These are phyloP conservation scores for Escovopsis sp. DNA, from an alignment of 2,329 filamentous ascomycete species.

Conservation along the genomic window DNA sequence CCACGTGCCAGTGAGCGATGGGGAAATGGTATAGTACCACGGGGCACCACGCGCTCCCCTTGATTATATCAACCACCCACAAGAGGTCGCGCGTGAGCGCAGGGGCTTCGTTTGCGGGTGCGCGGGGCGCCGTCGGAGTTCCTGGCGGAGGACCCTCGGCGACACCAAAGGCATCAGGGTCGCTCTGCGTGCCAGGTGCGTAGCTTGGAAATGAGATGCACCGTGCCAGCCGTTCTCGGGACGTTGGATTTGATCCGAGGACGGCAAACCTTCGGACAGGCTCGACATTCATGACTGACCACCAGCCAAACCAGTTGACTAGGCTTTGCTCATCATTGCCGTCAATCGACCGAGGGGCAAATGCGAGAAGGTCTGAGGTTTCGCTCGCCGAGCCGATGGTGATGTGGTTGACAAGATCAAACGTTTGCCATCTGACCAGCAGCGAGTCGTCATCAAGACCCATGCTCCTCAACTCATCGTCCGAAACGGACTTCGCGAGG, in stretches of 20 bases:
- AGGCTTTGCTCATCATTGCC: conserved; percentile 47
- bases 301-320: conserved; percentile 48
- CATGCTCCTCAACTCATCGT: not conserved
- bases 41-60: conserved; percentile 6
- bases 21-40: conserved; percentile 22
- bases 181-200: conserved; percentile 16
- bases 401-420: conserved; percentile 9
- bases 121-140: too few species aligned
- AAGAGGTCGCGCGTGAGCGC: not conserved
- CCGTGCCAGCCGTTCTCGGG: conserved; percentile 10
- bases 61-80: not conserved
- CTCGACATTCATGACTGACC: conserved; percentile 35
- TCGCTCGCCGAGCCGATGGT: conserved; percentile 6
- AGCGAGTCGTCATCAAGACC: conserved; percentile 5
- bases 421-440: conserved; percentile 12
- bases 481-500: not conserved
- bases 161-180: conserved; percentile 20
- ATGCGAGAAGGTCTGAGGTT: conserved; percentile 23
- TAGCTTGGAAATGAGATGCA: conserved; percentile 18
- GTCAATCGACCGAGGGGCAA: conserved; percentile 33
- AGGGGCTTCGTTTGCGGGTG: not conserved
- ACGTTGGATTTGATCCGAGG: conserved; percentile 29
- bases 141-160: not conserved
- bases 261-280: conserved; percentile 40
- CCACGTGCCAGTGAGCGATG: conserved; percentile 24